Conservation (phyloP, 2,329 filamentous ascomycete genomes). For the Aspergillus alliaceus region DNA sequence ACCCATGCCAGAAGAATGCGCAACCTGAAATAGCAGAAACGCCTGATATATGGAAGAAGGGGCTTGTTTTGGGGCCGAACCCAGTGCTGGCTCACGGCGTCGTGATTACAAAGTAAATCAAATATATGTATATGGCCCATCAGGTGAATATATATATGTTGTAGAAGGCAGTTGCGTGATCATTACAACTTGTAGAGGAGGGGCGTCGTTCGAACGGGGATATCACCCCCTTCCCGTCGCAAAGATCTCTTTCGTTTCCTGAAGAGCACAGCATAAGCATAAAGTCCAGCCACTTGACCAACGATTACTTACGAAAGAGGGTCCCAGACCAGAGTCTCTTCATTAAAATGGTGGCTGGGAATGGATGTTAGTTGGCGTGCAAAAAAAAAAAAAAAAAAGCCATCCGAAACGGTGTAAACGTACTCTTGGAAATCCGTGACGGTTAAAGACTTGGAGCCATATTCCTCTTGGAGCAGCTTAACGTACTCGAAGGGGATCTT, state of each 20-base stretch:
- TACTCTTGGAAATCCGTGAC: constrained; percentile 47
- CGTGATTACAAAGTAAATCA: constrained; percentile 6
- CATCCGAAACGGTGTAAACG: constrained; percentile 4
- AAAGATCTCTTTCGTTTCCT: constrained; percentile 9
- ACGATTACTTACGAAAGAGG: constrained; percentile 12
- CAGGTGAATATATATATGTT: neutral
- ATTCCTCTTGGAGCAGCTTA: constrained; percentile 55
- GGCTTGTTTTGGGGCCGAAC: neutral
- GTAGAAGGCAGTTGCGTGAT: neutral
- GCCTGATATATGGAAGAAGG: constrained; percentile 10
- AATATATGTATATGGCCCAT: neutral
- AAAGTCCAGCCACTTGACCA: neutral
- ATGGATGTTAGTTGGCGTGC: neutral
- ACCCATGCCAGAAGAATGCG: constrained; percentile 3
- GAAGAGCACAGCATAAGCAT: neutral
- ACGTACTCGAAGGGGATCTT: constrained; percentile 59
- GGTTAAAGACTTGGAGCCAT: constrained; percentile 51
- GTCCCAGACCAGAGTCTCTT: constrained; percentile 33
- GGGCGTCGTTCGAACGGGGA: constrained; percentile 13
- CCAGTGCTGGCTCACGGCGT: constrained; percentile 4
- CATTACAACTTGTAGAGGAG: constrained; percentile 6
- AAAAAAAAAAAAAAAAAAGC: neutral
- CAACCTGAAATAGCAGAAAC: constrained; percentile 2
- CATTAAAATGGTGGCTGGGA: constrained; percentile 35
- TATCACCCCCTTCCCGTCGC: constrained; percentile 4